Base-by-base conservation (phyloP, 805 yeast species). In the Saccharomycopsis amapae region DNA sequence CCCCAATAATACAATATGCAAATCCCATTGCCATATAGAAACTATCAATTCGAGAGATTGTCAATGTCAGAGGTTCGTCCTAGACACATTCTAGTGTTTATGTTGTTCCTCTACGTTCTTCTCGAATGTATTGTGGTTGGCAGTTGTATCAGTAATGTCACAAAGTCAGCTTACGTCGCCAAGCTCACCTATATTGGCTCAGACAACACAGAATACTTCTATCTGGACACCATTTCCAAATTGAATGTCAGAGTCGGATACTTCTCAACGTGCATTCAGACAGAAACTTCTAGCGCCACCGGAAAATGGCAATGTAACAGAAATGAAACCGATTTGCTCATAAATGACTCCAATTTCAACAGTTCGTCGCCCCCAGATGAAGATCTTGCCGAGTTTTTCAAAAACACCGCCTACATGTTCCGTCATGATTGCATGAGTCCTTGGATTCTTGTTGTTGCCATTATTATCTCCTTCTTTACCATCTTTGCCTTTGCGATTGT, bases 61-160 rank as follows among this genome's bases (percentile, higher is more conserved):
- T 13, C 32, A 15, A 15, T 28, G 32, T 28, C 32, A 33, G 20
- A 33, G 15, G 10, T 33, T 15, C 35, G 40, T 38, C 40, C 40
- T 35, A 32, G 49, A 44, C 55, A 50, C 53, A 37, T 20, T 49
- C 41, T 35, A 41, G 44, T 23, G 45, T 44, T 51, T 49, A 41
- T 42, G 42, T 26, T 39, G 45, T 51, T 46, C 39, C 40, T 31
- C 24, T 33, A 45, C 43, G 42, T 56, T 55, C 28, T 44, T 13
- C 22, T 43, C 34, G 44, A 48, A 59, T 51, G 54, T 38, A 48
- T 51, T 25, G 43, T 42, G n/a, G 46, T 51, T 17, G 54, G 52
- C 4, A 40, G 45, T 13, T 48, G 45, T 20, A 49, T 51, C 4
- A 36, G 43, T 18, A 42, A 52, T 4, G 44, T 28, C 23, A 51